Conservation (phyloP, 129 eudicot genomes). For the Sambucus nigra region DNA sequence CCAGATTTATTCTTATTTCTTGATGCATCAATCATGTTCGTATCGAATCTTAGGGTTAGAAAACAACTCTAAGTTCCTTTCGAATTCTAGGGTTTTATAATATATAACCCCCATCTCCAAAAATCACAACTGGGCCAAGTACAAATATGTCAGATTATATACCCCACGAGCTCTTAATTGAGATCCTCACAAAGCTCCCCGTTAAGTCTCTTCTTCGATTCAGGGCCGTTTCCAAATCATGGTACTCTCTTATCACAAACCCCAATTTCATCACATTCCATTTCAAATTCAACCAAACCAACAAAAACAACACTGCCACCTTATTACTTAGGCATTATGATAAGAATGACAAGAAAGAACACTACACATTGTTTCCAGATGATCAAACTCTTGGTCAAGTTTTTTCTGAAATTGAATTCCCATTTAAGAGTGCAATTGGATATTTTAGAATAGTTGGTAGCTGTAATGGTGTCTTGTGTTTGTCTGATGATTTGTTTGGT, state of each 20-base stretch:
- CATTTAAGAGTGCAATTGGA: conserved; percentile 23
- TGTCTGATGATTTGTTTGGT: conserved; percentile 38
- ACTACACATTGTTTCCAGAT: conserved; percentile 21
- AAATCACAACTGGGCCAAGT: not conserved
- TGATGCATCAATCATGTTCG: too few species aligned
- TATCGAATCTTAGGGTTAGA: not conserved
- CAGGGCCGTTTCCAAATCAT: conserved; percentile 44
- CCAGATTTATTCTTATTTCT: too few species aligned
- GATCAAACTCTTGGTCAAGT: conserved; percentile 19
- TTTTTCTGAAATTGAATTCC: conserved; percentile 16
- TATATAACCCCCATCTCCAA: not conserved
- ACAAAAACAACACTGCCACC: not conserved
- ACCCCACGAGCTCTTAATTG: conserved; percentile 37
- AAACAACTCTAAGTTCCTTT: not conserved
- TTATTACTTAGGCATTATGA: conserved; percentile 32
- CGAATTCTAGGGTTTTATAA: not conserved
- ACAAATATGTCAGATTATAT: conserved; percentile 35
- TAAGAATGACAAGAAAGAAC: conserved; percentile 23
- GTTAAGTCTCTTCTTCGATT: conserved; percentile 27
- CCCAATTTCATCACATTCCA: conserved; percentile 32
- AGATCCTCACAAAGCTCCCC: conserved; percentile 44
- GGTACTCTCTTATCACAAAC: conserved; percentile 41
- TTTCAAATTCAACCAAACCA: conserved; percentile 13
- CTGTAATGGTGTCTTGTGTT: conserved; percentile 42
- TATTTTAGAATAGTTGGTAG: conserved; percentile 44